Evolutionary conservation across 2,329 filamentous ascomycete genomes (phyloP), one percentile per base, ranked within the genome.

Genomic region (Parafenestella ontariensis): DNA sequence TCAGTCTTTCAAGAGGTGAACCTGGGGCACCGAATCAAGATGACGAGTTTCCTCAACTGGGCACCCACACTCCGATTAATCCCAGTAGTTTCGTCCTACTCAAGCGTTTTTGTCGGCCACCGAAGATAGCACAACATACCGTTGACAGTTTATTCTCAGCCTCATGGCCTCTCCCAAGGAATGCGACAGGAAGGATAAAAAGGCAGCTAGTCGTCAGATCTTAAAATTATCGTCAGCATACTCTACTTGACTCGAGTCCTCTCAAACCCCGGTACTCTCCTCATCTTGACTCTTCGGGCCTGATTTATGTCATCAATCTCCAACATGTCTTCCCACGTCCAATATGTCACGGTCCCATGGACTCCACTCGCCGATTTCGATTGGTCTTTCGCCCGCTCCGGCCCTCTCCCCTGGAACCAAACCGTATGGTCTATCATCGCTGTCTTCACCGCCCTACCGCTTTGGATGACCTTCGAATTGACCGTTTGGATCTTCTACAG

Each of bases 401-500:
- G 18, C 18, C 21, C 36, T 24, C 21, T 40, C 36, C 36, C 18
- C 17, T 40, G 21, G 21, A 40, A 40, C 36, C 36, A 40, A 29
- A 28, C 36, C 33, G 15, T 29, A 2, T 18, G 51, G 53, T 34
- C 31, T 20, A 17, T 57, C 42, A 55, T 60, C 31, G 42, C 50
- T 7, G 57, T 42, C 28, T 61, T 56, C 42, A 33, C 50, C 15
- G 52, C 56, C 11, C 33, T 66, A 11, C 52, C 64, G 1, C 56
- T 71, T 13, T 76, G 72, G 58, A 69, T 68, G 37, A 66, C 66
- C 26, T 50, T 78, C 23, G 77, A 80, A 54, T 63, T 80, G n/a
- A 67, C 77, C 23, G 65, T 77, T 20, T 72, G 79, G 47, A 74
- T 80, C 44, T 73, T 77, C 58, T 55, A 76, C 26, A 78, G 73